These are phyloP conservation scores for Xylaria venustula DNA, from an alignment of 495 filamentous ascomycete species.

Conservation along the genomic window DNA sequence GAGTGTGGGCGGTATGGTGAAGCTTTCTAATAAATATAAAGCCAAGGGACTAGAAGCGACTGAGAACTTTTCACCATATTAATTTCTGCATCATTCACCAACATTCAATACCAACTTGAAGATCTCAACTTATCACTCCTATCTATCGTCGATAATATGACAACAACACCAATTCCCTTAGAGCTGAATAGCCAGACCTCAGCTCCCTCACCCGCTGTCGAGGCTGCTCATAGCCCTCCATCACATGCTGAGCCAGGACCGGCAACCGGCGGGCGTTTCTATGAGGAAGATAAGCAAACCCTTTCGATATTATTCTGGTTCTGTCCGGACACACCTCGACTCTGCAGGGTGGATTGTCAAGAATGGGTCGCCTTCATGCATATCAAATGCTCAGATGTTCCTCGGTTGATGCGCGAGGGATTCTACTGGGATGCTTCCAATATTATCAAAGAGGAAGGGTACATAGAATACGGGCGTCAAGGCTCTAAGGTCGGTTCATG, in stretches of 20 bases:
- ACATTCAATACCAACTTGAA: too few species aligned
- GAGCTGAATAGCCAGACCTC: too few species aligned
- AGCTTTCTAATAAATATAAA: too few species aligned
- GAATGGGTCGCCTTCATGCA: not conserved
- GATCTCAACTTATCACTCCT: too few species aligned
- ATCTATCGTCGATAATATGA: too few species aligned
- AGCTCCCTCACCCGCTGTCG: too few species aligned
- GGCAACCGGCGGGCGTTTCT: not conserved
- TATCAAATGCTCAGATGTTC: conserved; percentile 17
- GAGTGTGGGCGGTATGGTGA: too few species aligned
- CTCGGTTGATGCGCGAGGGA: conserved; percentile 24
- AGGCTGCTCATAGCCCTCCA: too few species aligned
- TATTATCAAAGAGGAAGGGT: conserved; percentile 18
- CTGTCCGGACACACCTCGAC: not conserved
- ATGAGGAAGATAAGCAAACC: not conserved
- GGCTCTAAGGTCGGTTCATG: not conserved
- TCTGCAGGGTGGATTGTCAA: not conserved
- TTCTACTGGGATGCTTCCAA: conserved; percentile 17
- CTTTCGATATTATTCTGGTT: not conserved
- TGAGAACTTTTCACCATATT: too few species aligned
- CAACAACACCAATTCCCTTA: too few species aligned
- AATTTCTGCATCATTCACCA: too few species aligned
- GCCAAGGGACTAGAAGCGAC: too few species aligned
- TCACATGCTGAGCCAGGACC: not conserved
- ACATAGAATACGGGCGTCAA: not conserved